Conservation (phyloP, 129 eudicot species). For the Mikania micrantha region DNA sequence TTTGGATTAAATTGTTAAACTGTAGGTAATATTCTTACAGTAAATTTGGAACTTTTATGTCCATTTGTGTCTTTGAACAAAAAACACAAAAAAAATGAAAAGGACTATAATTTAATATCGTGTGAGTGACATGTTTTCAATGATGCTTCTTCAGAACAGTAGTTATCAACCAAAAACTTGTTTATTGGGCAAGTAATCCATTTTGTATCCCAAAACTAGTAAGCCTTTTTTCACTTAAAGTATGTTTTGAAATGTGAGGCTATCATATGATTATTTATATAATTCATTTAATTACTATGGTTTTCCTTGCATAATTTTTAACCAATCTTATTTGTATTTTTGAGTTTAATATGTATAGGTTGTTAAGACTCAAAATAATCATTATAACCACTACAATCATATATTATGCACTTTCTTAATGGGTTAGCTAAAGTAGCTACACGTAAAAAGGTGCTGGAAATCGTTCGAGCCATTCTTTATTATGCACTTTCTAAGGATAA, state of each 20-base stretch:
- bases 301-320: too few relatives aligned
- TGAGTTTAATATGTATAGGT: too few relatives aligned
- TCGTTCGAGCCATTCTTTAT: slow-evolving; percentile 74
- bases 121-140: background rate
- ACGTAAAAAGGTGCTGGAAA: slow-evolving; percentile 62
- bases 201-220: background rate
- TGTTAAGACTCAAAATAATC: too few relatives aligned
- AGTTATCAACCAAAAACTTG: background rate
- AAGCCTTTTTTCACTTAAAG: background rate
- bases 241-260: too few relatives aligned
- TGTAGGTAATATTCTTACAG: background rate
- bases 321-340: too few relatives aligned
- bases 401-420: too few relatives aligned
- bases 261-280: too few relatives aligned
- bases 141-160: background rate
- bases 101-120: background rate
- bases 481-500: slow-evolving; percentile 66
- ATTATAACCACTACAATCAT: too few relatives aligned
- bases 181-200: background rate
- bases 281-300: too few relatives aligned
- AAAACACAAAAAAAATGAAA: background rate
- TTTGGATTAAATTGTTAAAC: background rate
- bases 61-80: background rate
- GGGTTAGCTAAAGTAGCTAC: slow-evolving; percentile 78
- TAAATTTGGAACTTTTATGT: background rate